Conservation (phyloP, 257 asterid species). For the Jaltomata sinuosa region DNA sequence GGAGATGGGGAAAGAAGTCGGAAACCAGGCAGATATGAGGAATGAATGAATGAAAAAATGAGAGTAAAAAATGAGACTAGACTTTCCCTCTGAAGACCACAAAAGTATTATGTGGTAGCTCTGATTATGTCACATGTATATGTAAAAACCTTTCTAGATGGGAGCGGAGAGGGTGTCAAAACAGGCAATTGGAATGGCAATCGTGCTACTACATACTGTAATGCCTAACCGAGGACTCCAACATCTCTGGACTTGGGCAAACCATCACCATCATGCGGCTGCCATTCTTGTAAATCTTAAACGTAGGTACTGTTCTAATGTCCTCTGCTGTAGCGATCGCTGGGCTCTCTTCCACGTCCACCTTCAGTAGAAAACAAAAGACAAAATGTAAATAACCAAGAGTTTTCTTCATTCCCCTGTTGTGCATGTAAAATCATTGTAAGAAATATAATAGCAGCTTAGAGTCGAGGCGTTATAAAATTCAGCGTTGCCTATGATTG, state of each 20-base stretch:
- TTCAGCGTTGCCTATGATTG: not conserved
- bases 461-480: not conserved
- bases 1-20: not conserved
- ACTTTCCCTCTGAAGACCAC: not conserved
- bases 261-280: constrained; percentile 44
- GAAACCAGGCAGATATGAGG: constrained; percentile 6
- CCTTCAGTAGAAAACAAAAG: constrained; percentile 26
- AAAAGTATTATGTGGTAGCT: not conserved
- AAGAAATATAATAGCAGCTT: not conserved
- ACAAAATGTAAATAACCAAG: not conserved
- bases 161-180: not conserved
- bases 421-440: not conserved
- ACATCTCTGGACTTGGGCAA: constrained; percentile 39
- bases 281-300: constrained; percentile 52
- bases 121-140: not conserved
- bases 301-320: constrained; percentile 37
- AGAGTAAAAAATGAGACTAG: constrained; percentile 3
- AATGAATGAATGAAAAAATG: constrained; percentile 4
- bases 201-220: not conserved
- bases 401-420: not conserved
- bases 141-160: not conserved
- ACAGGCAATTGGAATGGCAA: constrained; percentile 7
- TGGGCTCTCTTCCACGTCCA: constrained; percentile 43
- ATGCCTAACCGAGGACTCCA: constrained; percentile 40
- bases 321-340: constrained; percentile 46